Evolutionary conservation across 225 moss, liverwort and hornwort species (phyloP).

Genomic region (Sphagnum tenellum): DNA sequence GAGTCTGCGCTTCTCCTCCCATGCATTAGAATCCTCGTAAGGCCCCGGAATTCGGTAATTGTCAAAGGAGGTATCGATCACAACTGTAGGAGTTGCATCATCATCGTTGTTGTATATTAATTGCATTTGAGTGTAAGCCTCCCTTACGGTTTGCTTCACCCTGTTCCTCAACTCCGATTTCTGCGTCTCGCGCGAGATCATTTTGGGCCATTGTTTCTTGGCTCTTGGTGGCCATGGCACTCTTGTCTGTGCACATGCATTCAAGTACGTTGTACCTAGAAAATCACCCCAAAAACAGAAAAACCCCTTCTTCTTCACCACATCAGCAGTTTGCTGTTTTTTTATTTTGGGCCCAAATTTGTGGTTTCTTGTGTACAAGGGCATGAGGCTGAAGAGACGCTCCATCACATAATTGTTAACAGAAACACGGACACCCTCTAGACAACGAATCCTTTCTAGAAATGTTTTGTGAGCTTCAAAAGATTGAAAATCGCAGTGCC

Average conservation of each 20-base stretch:
- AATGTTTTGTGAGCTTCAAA: too few relatives aligned
- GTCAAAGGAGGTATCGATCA: constrained; percentile 50
- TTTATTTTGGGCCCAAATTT: too few relatives aligned
- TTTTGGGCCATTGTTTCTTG: constrained; percentile 15
- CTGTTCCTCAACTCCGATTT: constrained; percentile 40
- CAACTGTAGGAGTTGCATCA: constrained; percentile 20
- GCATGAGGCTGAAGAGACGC: too few relatives aligned
- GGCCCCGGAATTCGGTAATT: constrained; percentile 55
- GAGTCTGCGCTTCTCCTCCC: constrained; percentile 52
- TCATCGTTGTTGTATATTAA: constrained; percentile 16
- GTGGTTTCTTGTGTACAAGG: too few relatives aligned
- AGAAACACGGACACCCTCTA: too few relatives aligned
- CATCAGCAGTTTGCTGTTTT: too few relatives aligned
- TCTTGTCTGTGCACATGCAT: constrained; percentile 34
- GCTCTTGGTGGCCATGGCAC: constrained; percentile 28
- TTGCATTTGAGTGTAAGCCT: constrained; percentile 72
- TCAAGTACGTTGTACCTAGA: constrained; percentile 20
- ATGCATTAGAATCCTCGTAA: constrained; percentile 72
- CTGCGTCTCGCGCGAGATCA: constrained; percentile 60
- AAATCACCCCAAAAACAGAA: too few relatives aligned
- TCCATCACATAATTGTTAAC: too few relatives aligned
- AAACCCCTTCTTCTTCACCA: too few relatives aligned
- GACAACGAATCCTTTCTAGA: too few relatives aligned
- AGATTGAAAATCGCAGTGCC: too few relatives aligned
- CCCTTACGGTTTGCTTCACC: constrained; percentile 54